phyloP scores from a whole-genome alignment of 306 rosid genomes.

The Psophocarpus tetragonolobus region DNA sequence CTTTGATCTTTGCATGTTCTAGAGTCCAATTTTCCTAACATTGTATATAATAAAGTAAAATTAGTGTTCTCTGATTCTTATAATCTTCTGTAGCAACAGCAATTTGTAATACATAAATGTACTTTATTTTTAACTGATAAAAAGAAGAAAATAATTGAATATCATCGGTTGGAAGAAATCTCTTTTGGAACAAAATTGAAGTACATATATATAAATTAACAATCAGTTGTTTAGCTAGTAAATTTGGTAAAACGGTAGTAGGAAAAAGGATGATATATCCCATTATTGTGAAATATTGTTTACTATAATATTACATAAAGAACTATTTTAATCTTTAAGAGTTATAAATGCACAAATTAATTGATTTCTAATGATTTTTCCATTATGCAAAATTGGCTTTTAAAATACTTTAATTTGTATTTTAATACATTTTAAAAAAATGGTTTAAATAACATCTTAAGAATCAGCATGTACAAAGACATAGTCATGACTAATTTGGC shows the following conservation, averaged over 20 bases:
- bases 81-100: background rate
- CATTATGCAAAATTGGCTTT: too few relatives aligned
- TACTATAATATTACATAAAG: too few relatives aligned
- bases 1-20: slow-evolving; percentile 78
- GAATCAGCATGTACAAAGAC: too few relatives aligned
- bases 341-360: too few relatives aligned
- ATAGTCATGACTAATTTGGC: too few relatives aligned
- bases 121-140: background rate
- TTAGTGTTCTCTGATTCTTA: background rate
- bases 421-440: too few relatives aligned
- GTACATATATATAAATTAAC: background rate
- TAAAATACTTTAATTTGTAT: too few relatives aligned
- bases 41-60: background rate
- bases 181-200: background rate
- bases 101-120: background rate
- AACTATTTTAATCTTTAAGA: too few relatives aligned
- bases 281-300: background rate
- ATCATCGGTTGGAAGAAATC: background rate
- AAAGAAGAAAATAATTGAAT: background rate
- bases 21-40: slow-evolving; percentile 69
- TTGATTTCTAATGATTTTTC: too few relatives aligned
- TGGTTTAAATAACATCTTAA: too few relatives aligned
- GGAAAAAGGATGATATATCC: background rate
- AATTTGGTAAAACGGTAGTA: background rate
- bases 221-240: background rate